Evolutionary conservation across 768 basidiomycete genomes (phyloP), one percentile per base, ranked within the genome.

Genomic region (Lentinula edodes): DNA sequence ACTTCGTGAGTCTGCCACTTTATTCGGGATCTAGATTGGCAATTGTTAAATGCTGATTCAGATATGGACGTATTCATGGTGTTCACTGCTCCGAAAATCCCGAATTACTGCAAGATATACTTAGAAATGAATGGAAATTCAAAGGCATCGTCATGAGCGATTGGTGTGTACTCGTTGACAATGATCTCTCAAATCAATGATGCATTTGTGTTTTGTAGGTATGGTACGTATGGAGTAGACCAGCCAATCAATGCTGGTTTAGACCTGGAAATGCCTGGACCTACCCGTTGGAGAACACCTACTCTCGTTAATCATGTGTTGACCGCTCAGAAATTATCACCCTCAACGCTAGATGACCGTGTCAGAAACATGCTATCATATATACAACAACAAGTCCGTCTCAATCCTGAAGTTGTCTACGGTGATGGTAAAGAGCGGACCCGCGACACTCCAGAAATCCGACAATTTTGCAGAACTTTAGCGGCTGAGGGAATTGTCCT

Each of bases 231-330:
- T 68, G 82, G 86, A 28, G 79, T 87, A n/a, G 85, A 86, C 63
- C 77, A 81, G 61, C 72, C 82, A 10, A 73, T 90, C 58, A 91
- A 91, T 66, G 88, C 89, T 13, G 89, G 90, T 5, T 75, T 91
- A 32, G 87, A 91, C 68, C 80, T 92, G 36, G 88, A 90, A 72
- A 90, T 89, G 88, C 88, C 88, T 2, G 89, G 90, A 2, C 80
- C 81, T 18, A 83, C 86, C 61, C 84, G 87, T 46, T 90, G 88
- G 89, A 80, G 90, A 57, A 83, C 78, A 0, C 74, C 68, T 15
- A 59, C 69, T 3, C 74, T 80, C 36, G 72, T 78, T 16, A 65
- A 75, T 57, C 76, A 79, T 53, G 74, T 68, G 61, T 71, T 80
- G 41, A 73, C 76, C 46, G 69, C 78, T 5, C 79, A 84, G 68